Evolutionary conservation across 352 stramenopile genomes (phyloP).

Genomic region (Phytophthora lateralis): DNA sequence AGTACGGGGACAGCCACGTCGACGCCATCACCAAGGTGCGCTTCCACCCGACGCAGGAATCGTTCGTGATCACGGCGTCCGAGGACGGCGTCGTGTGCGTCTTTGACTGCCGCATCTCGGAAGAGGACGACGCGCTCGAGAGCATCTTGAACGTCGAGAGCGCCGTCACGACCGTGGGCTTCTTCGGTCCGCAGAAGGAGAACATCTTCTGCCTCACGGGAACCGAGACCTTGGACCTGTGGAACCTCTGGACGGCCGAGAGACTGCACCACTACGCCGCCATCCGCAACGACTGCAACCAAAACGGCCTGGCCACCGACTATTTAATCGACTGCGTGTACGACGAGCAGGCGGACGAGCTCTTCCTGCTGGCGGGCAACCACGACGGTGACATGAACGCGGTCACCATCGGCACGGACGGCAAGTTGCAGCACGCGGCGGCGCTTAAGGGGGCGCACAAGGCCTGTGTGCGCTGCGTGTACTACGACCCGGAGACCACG

Average conservation of each 20-base stretch:
- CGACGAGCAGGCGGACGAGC: conserved; percentile 65
- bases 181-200: conserved; percentile 84
- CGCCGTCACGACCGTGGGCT: conserved; percentile 84
- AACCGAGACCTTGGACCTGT: conserved; percentile 90
- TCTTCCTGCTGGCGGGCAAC: conserved; percentile 82
- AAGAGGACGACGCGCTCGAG: conserved; percentile 89
- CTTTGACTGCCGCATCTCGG: conserved; percentile 83
- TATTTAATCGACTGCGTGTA: conserved; percentile 91
- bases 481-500: conserved; percentile 59
- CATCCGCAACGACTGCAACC: conserved; percentile 79
- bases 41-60: conserved; percentile 80
- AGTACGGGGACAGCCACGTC: conserved; percentile 90
- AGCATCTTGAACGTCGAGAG: conserved; percentile 92
- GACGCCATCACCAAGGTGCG: conserved; percentile 89
- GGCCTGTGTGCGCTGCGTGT: conserved; percentile 78
- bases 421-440: conserved; percentile 58
- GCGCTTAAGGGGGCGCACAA: conserved; percentile 78
- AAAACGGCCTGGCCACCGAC: conserved; percentile 66
- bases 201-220: conserved; percentile 89
- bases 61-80: conserved; percentile 88
- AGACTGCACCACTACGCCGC: conserved; percentile 81
- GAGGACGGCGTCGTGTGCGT: conserved; percentile 92
- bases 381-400: conserved; percentile 81
- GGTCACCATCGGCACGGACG: conserved; percentile 57
- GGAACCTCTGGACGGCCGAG: conserved; percentile 87